Conservation (phyloP, 2,329 filamentous ascomycete species). For the Trichoderma asperellum region DNA sequence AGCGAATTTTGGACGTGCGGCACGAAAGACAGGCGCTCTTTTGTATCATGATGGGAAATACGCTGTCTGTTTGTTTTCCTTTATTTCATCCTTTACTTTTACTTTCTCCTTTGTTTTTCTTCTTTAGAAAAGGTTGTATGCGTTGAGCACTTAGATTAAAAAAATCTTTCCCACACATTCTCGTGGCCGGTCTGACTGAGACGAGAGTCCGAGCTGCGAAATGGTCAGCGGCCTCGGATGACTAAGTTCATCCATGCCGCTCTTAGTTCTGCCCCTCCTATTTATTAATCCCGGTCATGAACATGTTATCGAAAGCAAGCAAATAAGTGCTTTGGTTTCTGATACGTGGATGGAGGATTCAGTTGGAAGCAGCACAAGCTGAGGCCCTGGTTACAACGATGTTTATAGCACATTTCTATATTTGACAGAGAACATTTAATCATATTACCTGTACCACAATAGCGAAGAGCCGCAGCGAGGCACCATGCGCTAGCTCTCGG, state of each 20-base stretch:
- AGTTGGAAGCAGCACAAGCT: background rate
- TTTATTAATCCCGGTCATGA: background rate
- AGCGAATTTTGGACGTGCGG: background rate
- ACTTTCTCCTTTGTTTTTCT: background rate
- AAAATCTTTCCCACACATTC: background rate
- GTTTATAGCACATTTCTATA: background rate
- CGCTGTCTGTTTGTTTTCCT: background rate
- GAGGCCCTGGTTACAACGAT: background rate
- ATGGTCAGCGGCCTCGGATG: background rate
- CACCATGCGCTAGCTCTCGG: background rate
- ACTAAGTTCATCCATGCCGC: background rate
- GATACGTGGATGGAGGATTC: background rate
- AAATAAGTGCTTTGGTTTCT: background rate
- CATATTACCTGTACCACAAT: background rate
- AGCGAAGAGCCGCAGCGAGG: background rate
- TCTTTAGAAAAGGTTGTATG: background rate
- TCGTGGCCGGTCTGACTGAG: background rate
- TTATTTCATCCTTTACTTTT: background rate
- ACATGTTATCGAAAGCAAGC: background rate
- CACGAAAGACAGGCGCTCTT: slow-evolving; percentile 1
- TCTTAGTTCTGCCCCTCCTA: background rate
- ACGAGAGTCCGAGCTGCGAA: background rate
- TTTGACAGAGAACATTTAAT: background rate
- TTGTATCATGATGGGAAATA: background rate
- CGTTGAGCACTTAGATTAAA: background rate